Base-by-base conservation (phyloP, 305 asterid species). In the Ajuga reptans region DNA sequence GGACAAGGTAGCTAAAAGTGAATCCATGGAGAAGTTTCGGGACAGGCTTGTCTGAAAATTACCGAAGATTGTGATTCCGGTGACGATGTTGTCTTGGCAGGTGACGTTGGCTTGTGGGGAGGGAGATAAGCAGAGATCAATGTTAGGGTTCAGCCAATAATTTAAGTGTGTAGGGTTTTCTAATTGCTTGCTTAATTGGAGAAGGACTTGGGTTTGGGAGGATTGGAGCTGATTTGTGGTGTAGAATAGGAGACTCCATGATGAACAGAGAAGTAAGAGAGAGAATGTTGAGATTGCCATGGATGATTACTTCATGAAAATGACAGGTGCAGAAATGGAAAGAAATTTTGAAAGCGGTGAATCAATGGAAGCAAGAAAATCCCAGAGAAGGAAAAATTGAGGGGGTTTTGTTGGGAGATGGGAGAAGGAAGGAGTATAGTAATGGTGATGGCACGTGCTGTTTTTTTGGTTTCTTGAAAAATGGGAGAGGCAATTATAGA, bases 131-230 rank as follows among this genome's bases (percentile, higher is more conserved):
- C 92, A 84, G 62, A 82, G 81, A 69, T 84, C 85, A 36, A 66
- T 14, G 24, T 64, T 50, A 14, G 55, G 72, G 18, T 51, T 65
- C 8, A 54, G 49, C 89, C 88, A 86, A 46, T 49, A 41, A 29
- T 86, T 85, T 11, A 84, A 53, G 42, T 75, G 81, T 11, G 68
- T 82, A 59, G 92, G 92, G 75, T 84, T 77, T 78, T 86, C 92
- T 33, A 86, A 72, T 11, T 84, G 88, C 80, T 79, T 82, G 34
- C 83, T 79, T 15, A 86, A 55, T 82, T 86, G 92, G 51, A 84
- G 54, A 43, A 86, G 86, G 14, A 82, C 86, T 47, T 81, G 84
- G 70, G 65, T 80, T 66, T 86, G 87, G n/a, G 92, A 82, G 72
- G 85, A 57, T 64, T 84, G 92, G 4, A 86, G 37, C 69, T 82